These are phyloP conservation scores for Sarocladium brachiariae DNA, from an alignment of 2,329 filamentous ascomycete species.

Conservation along the genomic window DNA sequence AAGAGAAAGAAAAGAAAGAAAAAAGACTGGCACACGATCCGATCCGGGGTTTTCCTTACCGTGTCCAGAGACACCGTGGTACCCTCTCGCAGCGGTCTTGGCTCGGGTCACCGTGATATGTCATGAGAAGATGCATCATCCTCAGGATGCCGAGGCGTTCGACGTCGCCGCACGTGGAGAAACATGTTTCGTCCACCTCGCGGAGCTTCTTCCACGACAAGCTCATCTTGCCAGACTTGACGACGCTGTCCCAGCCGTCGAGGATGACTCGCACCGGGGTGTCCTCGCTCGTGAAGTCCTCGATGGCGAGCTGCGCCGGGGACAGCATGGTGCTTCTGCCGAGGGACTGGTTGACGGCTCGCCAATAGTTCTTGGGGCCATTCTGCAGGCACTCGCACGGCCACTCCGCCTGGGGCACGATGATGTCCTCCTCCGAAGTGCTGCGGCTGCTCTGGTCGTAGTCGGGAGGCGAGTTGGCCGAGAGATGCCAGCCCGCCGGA, in stretches of 20 bases:
- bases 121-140: conserved; percentile 20
- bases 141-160: conserved; percentile 20
- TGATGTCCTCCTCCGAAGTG: background rate
- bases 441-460: background rate
- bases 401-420: conserved; percentile 9
- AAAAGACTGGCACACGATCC: too few species aligned
- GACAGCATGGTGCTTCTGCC: conserved; percentile 13
- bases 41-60: conserved; percentile 13
- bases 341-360: conserved; percentile 18
- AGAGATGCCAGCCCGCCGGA: background rate
- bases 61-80: conserved; percentile 21
- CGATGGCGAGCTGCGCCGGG: conserved; percentile 9
- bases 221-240: conserved; percentile 19
- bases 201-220: conserved; percentile 21
- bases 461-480: background rate
- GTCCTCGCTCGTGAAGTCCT: conserved; percentile 20
- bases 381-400: background rate
- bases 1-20: too few species aligned
- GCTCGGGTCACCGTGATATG: conserved; percentile 21
- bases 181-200: conserved; percentile 18
- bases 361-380: conserved; percentile 17
- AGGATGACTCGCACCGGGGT: conserved; percentile 19
- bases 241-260: conserved; percentile 23
- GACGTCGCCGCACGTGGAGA: conserved; percentile 13
- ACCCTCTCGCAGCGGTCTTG: conserved; percentile 15